Evolutionary conservation across 2,329 filamentous ascomycete genomes (phyloP).

Genomic region (Claviceps sp.): DNA sequence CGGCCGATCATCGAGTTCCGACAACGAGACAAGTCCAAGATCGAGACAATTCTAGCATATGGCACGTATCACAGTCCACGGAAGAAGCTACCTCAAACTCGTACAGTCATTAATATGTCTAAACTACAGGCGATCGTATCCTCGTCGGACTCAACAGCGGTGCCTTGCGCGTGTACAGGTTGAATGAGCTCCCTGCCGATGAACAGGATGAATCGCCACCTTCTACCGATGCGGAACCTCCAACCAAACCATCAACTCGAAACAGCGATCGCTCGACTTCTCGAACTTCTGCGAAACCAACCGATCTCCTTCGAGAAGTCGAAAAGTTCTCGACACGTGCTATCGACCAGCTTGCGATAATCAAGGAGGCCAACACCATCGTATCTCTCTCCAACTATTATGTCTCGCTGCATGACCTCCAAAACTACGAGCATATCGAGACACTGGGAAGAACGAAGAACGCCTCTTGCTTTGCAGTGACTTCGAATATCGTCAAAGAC

Average conservation of each 20-base stretch:
- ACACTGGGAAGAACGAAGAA: constrained; percentile 72
- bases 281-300: constrained; percentile 36
- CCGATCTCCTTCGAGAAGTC: constrained; percentile 78
- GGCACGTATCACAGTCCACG: constrained; percentile 34
- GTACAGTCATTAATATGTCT: not conserved
- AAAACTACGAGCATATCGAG: constrained; percentile 71
- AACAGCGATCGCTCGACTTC: constrained; percentile 17
- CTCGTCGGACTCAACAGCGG: constrained; percentile 88
- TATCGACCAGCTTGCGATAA: constrained; percentile 85
- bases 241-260: constrained; percentile 15
- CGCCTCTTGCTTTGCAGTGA: constrained; percentile 80
- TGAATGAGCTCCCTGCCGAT: constrained; percentile 51
- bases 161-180: constrained; percentile 74
- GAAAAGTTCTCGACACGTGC: constrained; percentile 87
- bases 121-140: constrained; percentile 59
- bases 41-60: constrained; percentile 88
- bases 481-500: constrained; percentile 91
- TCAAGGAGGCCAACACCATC: constrained; percentile 87
- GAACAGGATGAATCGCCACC: constrained; percentile 19
- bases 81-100: not conserved
- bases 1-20: constrained; percentile 94
- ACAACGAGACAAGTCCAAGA: constrained; percentile 88
- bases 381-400: constrained; percentile 84
- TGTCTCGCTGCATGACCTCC: constrained; percentile 79
- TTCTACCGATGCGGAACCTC: constrained; percentile 13